Evolutionary conservation across 192 early-diverging fungal genomes (phyloP).

Genomic region (Coemansia sp.): DNA sequence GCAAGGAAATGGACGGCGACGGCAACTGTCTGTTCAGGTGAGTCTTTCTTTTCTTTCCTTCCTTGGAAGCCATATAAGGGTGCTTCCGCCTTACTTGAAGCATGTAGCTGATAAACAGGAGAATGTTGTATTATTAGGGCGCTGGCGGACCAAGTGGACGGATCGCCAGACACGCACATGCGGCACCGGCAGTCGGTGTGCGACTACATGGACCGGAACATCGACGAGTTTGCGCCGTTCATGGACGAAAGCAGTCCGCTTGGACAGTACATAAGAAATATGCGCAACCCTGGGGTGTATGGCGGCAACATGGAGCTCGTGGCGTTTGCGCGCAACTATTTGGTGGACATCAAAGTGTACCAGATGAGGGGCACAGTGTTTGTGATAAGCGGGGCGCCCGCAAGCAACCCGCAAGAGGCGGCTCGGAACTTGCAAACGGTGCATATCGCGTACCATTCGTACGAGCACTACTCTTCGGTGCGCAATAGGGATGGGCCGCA

Average conservation of each 20-base stretch:
- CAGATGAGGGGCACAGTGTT: conserved; percentile 68
- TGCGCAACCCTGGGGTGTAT: conserved; percentile 65
- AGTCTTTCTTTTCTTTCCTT: neutral
- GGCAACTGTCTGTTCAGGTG: conserved; percentile 75
- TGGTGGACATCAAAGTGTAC: conserved; percentile 70
- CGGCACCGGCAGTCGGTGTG: conserved; percentile 62
- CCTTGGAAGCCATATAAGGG: neutral
- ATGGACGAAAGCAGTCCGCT: conserved; percentile 66
- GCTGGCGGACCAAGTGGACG: conserved; percentile 71
- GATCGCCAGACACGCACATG: conserved; percentile 60
- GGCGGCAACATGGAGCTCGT: conserved; percentile 78
- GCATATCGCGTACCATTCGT: conserved; percentile 77
- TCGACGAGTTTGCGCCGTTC: conserved; percentile 65
- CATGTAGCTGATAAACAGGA: neutral
- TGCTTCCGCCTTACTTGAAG: neutral
- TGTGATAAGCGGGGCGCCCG: conserved; percentile 68
- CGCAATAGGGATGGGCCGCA: conserved; percentile 67
- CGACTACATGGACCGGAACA: conserved; percentile 62
- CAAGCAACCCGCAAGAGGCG: conserved; percentile 36
- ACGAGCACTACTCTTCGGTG: conserved; percentile 79
- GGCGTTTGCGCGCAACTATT: conserved; percentile 65
- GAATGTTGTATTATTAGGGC: conserved; percentile 38
- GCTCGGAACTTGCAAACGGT: conserved; percentile 53
- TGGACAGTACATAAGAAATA: conserved; percentile 59
- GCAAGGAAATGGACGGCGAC: conserved; percentile 71